Evolutionary conservation across 371 early-diverging fungal genomes (phyloP).

Genomic region (Furculomyces boomerangus): DNA sequence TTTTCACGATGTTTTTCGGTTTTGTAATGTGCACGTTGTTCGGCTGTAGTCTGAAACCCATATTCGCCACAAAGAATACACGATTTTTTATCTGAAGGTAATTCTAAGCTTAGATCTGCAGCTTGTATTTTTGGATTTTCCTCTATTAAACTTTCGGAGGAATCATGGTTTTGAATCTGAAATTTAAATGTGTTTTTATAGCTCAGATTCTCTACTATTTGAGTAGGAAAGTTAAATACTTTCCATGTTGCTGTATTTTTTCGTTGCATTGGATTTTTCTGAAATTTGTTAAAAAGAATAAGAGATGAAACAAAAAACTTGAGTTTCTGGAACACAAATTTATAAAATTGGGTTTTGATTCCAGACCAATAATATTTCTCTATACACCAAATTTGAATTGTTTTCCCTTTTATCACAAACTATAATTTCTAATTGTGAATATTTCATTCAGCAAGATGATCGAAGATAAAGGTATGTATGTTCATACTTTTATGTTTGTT

Average conservation of each 20-base stretch:
- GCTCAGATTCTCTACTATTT: background rate
- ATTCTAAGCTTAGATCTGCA: background rate
- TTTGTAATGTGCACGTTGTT: slow-evolving; percentile 17
- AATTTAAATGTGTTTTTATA: background rate
- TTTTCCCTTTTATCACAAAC: no score
- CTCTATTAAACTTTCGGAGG: background rate
- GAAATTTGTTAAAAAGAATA: no score
- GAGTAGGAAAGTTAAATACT: background rate
- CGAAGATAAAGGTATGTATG: background rate
- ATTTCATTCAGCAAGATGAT: background rate
- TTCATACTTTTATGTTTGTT: background rate
- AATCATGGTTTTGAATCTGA: background rate
- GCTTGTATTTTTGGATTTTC: background rate
- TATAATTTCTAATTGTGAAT: background rate
- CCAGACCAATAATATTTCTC: no score
- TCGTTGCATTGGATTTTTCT: background rate
- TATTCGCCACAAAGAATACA: slow-evolving; percentile 13
- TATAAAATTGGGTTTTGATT: no score
- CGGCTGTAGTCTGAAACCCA: slow-evolving; percentile 6
- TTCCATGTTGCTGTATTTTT: background rate
- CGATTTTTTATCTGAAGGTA: background rate
- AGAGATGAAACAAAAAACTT: no score
- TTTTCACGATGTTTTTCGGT: slow-evolving; percentile 9
- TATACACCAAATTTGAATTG: no score
- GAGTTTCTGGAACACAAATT: no score